Base-by-base conservation (phyloP, 345 rosid species). In the Eucalyptus erythrocorys region DNA sequence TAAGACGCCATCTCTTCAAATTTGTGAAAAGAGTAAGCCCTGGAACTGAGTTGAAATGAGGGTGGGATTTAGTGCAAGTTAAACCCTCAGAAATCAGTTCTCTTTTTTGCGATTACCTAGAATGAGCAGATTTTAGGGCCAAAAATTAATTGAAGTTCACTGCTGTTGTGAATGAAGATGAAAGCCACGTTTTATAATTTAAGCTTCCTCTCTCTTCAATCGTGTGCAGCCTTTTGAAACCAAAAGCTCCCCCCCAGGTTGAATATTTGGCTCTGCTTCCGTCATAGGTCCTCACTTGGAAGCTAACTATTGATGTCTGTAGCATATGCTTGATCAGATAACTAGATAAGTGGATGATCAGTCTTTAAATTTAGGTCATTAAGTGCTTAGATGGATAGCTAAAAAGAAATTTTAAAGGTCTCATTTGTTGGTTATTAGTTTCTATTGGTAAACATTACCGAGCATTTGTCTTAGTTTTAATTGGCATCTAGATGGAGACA, bases 1-100 rank as follows among this genome's bases (percentile, higher is more conserved):
- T 97, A 91, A 93, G 97, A 90, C 94, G 97, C 43, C 98, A 97
- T 85, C 97, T 96, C 91, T 96, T 95, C 94, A 94, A 90, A 89
- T 95, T 96, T 91, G 94, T 96, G 89, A 93, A 96, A 90, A 94
- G 95, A 87, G 99, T 95, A 88, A 93, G 92, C 79, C 80, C 80
- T 3, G 22, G 42, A 32, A 68, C 22, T 68, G 42, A 32, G 42
- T 17, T 66, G 42, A 32, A 66, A 66, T 15, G 79, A 66, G 42
- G 17, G 50, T 15, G 40, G 22, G 19, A 32, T 32, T 68, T 32
- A 68, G 11, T 68, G 42, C 79, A 68, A 68, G 42, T 32, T 68
- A 68, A 32, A 68, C 6, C 79, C 42, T 15, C 8, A 68, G 42
- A 68, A 32, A 32, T 66, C 40, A 66, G 42, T 16, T 68, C 79